Evolutionary conservation across 768 basidiomycete genomes (phyloP), one percentile per base, ranked within the genome.

Genomic region (Suillus paluster): DNA sequence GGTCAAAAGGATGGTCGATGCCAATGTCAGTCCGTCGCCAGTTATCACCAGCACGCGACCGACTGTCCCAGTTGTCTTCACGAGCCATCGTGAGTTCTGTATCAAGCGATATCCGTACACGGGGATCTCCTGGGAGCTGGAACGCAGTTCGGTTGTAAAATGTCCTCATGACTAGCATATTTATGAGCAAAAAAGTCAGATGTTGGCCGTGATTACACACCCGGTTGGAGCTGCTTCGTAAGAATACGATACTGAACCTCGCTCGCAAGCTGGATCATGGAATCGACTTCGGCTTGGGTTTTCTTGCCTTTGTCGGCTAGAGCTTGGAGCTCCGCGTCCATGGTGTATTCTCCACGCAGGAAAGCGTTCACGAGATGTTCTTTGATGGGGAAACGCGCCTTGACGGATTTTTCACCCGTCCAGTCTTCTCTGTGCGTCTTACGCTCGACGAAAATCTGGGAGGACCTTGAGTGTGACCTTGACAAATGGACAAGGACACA

Each of bases 111-210:
- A 99, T 98, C 56, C 97, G 95, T 41, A 99, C 97, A 57, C 94
- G 88, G n/a, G 95, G 97, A 71, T 99, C 97, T 23, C 97, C 97
- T 10, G 97, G 97, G 25, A 99, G 86, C 77, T 99, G 97, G 83
- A 99, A 99, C 1, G 97, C 97, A 15, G 97, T 99, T 45, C 97
- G 91, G 72, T 98, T 97, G 79, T 99, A 99, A 79, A 98, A 99
- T 10, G 96, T 94, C 21, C 97, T 86, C 90, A 97, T 88, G 41
- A 98, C 97, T 96, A 58, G 10, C 44, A 48, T 48, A 27, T 45
- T 33, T 38, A 27, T 62, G 30, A 64, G 45, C 54, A 27, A 52
- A 49, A 62, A 11, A 41, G 54, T 39, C 11, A 12, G 33, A 8
- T 6, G 4, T 12, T 3, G 3, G 10, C 36, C 19, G 17, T 48